Conservation (phyloP, 169 alveolate species). For the Babesia ovata region DNA sequence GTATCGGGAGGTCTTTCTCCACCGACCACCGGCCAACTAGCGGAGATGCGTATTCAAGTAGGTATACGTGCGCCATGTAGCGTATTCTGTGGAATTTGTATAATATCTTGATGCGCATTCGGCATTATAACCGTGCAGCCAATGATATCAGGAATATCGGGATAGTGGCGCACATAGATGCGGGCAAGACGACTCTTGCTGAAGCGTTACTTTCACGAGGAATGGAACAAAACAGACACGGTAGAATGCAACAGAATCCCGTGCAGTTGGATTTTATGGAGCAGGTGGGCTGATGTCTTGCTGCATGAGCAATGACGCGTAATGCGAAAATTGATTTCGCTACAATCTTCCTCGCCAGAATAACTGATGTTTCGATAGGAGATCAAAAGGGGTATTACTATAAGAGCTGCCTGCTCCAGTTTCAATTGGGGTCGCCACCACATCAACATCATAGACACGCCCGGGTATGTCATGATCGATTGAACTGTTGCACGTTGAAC, state of each 20-base stretch:
- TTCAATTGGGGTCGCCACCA: conserved; percentile 81
- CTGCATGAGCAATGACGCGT: background rate
- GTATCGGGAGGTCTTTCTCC: background rate
- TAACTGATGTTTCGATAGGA: conserved; percentile 63
- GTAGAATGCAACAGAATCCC: background rate
- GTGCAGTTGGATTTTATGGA: conserved; percentile 84
- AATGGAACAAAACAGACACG: background rate
- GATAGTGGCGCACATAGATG: conserved; percentile 97
- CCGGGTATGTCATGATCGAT: conserved; percentile 75
- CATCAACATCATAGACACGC: conserved; percentile 89
- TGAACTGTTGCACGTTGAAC: background rate
- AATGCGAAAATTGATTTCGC: background rate
- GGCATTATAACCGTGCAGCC: conserved; percentile 10
- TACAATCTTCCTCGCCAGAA: background rate
- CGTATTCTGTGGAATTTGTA: background rate
- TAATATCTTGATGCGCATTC: background rate
- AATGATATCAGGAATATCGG: conserved; percentile 77
- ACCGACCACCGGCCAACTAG: background rate
- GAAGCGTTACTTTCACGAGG: conserved; percentile 91
- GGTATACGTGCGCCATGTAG: background rate
- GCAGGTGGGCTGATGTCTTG: conserved; percentile 77
- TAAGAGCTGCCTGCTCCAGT: conserved; percentile 88
- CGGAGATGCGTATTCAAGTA: conserved; percentile 8
- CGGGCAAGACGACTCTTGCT: conserved; percentile 96
- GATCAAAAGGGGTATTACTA: conserved; percentile 89